A percentile compares a stretch with the other conserved stretches of the same genome.
These are phyloP conservation scores for Tricholoma furcatifolium DNA, from an alignment of 768 basidiomycete species.

Conservation along the genomic window DNA sequence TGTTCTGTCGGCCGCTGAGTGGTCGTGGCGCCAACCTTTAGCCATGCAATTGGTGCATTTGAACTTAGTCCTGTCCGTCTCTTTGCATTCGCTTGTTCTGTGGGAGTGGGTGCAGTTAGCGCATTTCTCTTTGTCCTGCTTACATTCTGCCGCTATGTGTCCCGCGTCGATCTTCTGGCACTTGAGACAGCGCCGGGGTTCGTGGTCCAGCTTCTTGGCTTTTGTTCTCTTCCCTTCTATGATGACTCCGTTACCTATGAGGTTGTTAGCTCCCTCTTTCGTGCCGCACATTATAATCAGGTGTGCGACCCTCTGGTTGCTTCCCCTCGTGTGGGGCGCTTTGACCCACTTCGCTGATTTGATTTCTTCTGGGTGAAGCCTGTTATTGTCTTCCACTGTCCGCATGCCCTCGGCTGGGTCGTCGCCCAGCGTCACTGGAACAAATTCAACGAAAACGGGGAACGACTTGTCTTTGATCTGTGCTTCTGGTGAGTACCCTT, in stretches of 20 bases:
- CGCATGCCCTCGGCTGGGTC: not conserved
- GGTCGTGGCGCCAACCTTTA: constrained; percentile 11
- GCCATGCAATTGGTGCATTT: constrained; percentile 23
- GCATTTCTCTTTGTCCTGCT: constrained; percentile 5
- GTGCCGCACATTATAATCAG: not conserved
- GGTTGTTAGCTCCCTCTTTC: constrained; percentile 11
- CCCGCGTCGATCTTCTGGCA: constrained; percentile 13
- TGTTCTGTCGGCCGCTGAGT: constrained; percentile 20
- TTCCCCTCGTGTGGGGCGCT: not conserved
- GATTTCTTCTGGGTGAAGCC: not conserved
- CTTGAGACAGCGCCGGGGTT: too few relatives aligned
- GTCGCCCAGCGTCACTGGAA: not conserved
- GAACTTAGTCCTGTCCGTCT: not conserved
- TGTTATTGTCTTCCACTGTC: not conserved
- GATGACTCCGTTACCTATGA: constrained; percentile 9
- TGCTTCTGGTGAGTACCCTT: not conserved
- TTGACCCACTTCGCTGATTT: not conserved
- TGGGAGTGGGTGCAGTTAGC: constrained; percentile 15
- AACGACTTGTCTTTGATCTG: not conserved
- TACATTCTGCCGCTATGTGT: constrained; percentile 19
- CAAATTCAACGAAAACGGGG: not conserved
- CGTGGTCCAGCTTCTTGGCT: constrained; percentile 13
- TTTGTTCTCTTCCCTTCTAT: constrained; percentile 13
- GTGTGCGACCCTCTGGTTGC: constrained; percentile 1
- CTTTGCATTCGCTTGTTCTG: constrained; percentile 16